Evolutionary conservation across 108 stramenopile genomes (phyloP).

Genomic region (Fragilariopsis cylindrus): DNA sequence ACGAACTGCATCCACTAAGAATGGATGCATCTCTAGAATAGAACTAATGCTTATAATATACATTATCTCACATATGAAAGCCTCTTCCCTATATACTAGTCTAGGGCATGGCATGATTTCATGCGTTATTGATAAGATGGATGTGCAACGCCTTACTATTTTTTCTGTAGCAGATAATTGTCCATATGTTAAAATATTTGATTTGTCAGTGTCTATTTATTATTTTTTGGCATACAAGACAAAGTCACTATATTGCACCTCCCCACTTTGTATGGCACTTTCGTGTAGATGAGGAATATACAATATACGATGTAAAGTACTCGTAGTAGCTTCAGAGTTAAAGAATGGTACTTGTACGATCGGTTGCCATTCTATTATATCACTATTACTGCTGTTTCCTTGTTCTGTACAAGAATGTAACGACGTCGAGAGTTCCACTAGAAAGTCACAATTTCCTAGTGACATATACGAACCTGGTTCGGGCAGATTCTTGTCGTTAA

Average conservation of each 20-base stretch:
- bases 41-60: too few relatives aligned
- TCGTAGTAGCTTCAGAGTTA: constrained; percentile 38
- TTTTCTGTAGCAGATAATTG: too few relatives aligned
- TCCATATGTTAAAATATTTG: too few relatives aligned
- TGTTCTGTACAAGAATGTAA: constrained; percentile 6
- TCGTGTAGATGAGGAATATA: constrained; percentile 54
- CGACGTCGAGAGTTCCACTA: constrained; percentile 65
- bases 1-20: too few relatives aligned
- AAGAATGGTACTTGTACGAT: constrained; percentile 42
- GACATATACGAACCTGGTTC: constrained; percentile 60
- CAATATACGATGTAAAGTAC: constrained; percentile 48
- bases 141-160: too few relatives aligned
- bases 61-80: too few relatives aligned
- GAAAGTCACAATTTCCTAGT: constrained; percentile 64
- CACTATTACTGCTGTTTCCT: constrained; percentile 4
- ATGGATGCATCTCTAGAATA: too few relatives aligned
- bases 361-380: constrained; percentile 31
- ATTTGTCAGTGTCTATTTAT: too few relatives aligned
- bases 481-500: constrained; percentile 85
- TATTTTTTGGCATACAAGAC: constrained; percentile 18
- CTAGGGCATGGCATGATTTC: too few relatives aligned
- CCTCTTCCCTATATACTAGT: too few relatives aligned
- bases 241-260: constrained; percentile 32
- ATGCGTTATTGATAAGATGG: too few relatives aligned
- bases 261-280: constrained; percentile 22